phyloP scores from a whole-genome alignment of 225 moss, liverwort and hornwort species.

The Physcomitrellopsis africana region DNA sequence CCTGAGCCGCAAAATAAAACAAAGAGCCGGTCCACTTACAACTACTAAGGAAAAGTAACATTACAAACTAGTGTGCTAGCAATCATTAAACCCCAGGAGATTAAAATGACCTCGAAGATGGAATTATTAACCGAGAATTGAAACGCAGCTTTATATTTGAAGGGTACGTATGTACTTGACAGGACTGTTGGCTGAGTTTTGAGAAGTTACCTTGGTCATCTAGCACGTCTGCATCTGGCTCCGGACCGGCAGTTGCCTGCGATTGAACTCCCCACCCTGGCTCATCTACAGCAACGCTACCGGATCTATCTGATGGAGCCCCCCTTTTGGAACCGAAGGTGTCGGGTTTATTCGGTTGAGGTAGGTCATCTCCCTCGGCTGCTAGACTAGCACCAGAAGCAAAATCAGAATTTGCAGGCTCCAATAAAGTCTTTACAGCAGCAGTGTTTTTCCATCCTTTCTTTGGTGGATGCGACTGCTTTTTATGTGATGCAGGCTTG shows the following conservation, averaged over 20 bases:
- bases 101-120: neutral
- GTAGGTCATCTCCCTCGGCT: slow-evolving; percentile 53
- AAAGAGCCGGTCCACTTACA: slow-evolving; percentile 2
- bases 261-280: slow-evolving; percentile 49
- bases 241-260: slow-evolving; percentile 31
- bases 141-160: neutral
- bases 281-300: slow-evolving; percentile 57
- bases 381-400: slow-evolving; percentile 67
- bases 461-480: slow-evolving; percentile 46
- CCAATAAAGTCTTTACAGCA: slow-evolving; percentile 49
- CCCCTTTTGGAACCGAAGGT: slow-evolving; percentile 54
- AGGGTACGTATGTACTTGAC: neutral
- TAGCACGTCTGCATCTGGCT: slow-evolving; percentile 34
- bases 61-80: neutral
- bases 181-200: neutral
- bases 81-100: neutral
- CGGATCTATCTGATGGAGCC: slow-evolving; percentile 63
- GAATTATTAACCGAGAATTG: neutral
- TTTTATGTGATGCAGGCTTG: slow-evolving; percentile 53
- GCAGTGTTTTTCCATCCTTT: slow-evolving; percentile 46
- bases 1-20: slow-evolving; percentile 38
- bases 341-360: slow-evolving; percentile 47
- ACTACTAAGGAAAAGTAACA: neutral
- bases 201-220: slow-evolving; percentile 28
- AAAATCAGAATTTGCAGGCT: slow-evolving; percentile 47